phyloP scores from a whole-genome alignment of 2,329 filamentous ascomycete genomes.

The Diaporthe capsici region DNA sequence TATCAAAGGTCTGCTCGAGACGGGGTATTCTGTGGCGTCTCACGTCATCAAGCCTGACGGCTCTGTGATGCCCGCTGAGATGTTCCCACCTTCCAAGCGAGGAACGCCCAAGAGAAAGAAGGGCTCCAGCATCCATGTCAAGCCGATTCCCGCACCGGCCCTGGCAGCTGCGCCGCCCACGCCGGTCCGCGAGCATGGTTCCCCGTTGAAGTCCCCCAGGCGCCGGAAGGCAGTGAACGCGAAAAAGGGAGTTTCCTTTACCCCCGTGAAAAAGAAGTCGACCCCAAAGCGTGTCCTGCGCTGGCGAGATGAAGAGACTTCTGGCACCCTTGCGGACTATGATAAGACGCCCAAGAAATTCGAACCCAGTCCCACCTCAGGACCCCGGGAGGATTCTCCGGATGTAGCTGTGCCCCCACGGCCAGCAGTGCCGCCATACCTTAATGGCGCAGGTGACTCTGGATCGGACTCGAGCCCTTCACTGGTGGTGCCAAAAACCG shows the following conservation, averaged over 20 bases:
- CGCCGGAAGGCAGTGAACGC: constrained; percentile 76
- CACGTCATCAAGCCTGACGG: constrained; percentile 95
- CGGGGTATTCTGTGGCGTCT: constrained; percentile 80
- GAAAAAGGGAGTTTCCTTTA: constrained; percentile 83
- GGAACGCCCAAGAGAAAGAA: constrained; percentile 85
- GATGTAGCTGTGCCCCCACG: constrained; percentile 62
- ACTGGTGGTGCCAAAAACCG: constrained; percentile 66
- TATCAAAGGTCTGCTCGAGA: constrained; percentile 82
- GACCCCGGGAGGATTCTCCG: constrained; percentile 55
- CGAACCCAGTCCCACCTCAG: constrained; percentile 67
- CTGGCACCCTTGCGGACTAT: constrained; percentile 90
- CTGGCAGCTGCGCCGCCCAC: constrained; percentile 46
- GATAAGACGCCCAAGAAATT: constrained; percentile 87
- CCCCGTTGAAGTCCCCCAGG: constrained; percentile 84
- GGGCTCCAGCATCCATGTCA: constrained; percentile 56
- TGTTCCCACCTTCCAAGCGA: constrained; percentile 77
- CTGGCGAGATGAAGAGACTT: constrained; percentile 90
- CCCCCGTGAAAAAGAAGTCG: constrained; percentile 83
- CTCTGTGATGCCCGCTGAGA: constrained; percentile 70
- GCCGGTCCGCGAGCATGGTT: constrained; percentile 44
- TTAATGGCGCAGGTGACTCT: constrained; percentile 64
- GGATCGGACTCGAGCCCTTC: constrained; percentile 70
- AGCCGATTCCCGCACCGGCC: constrained; percentile 61
- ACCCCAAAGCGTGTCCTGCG: constrained; percentile 83
- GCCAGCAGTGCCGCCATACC: constrained; percentile 67